Evolutionary conservation across 73 alveolate genomes (phyloP), one percentile per base, ranked within the genome.

Genomic region (Stentor coeruleus): DNA sequence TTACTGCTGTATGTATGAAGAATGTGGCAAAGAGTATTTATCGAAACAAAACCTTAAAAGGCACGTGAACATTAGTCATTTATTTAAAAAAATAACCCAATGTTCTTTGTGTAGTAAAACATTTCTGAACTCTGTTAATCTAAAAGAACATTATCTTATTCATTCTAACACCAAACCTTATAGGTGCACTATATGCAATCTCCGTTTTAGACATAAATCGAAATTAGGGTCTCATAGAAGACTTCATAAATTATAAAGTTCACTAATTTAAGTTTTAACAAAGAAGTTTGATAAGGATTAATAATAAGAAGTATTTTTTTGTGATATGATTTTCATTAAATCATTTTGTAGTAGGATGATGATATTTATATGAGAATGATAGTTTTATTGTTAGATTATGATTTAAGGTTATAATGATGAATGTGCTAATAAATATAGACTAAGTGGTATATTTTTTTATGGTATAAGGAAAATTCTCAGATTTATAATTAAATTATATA

Each of bases 161-260:
- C 79, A 66, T 2, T 28, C 79, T 31, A 31, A 31, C 40, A 15
- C n/a, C 49, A 66, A 66, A 31, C 79, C 79, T 28, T 66, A 49
- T 49, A 6, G 66, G 20, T 49, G 66, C 66, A 49, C 28, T 20
- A 49, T 49, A 49, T 49, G 66, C 66, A 49, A 49, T 49, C 6
- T 49, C 28, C 6, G 66, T 11, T 49, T 49, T 49, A 6, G 66
- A 11, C 66, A 49, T 20, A 49, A 49, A 49, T 6, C 66, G 66
- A 49, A 49, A 49, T 20, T 49, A 11, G 66, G 66, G 28, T 49
- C 66, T 49, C 66, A 49, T 20, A 49, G 20, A 20, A 6, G 66
- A 11, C 28, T 11, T 11, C 66, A 49, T 49, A 6, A 49, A 49
- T 11, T 49, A 11, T 49, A 49, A 49, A 11, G 20, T 20, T 49